These are phyloP conservation scores for Fagus sylvatica DNA, from an alignment of 306 rosid species.

Conservation along the genomic window DNA sequence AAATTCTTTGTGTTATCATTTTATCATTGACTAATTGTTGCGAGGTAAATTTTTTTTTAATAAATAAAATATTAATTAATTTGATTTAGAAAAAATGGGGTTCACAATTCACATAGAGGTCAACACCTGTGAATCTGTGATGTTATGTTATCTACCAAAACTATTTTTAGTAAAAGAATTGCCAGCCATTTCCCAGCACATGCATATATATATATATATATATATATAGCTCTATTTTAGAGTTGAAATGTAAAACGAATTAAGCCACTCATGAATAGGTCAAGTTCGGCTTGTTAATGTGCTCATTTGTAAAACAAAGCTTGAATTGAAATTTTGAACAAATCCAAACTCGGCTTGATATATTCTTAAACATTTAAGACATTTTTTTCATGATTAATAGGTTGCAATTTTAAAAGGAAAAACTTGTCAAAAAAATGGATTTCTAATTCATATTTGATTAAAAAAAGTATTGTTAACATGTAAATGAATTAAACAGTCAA, in stretches of 20 bases:
- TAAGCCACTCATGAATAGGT: too few species aligned
- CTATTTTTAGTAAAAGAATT: conserved; percentile 11
- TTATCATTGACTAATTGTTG: conserved; percentile 44
- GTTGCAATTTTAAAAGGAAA: too few species aligned
- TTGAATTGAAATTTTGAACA: too few species aligned
- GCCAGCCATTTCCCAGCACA: conserved; percentile 32
- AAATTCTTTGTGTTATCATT: conserved; percentile 51
- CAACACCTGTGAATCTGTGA: conserved; percentile 50
- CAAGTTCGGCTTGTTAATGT: too few species aligned
- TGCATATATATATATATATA: not conserved
- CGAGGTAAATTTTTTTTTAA: not conserved
- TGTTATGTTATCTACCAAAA: not conserved
- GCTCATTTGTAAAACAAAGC: too few species aligned
- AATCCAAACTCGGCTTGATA: too few species aligned
- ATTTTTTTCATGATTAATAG: too few species aligned
- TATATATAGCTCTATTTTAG: not conserved
- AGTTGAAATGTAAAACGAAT: not conserved
- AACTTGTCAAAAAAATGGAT: too few species aligned
- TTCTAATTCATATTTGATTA: too few species aligned
- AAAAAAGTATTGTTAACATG: too few species aligned
- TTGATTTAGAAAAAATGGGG: not conserved
- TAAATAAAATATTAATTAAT: conserved; percentile 2
- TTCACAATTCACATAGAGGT: conserved; percentile 26
- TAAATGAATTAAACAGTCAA: too few species aligned
- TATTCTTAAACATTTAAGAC: too few species aligned